Evolutionary conservation across 169 alveolate species (phyloP), one percentile per base, ranked within the genome.

Genomic region (Cryptosporidium sp.): DNA sequence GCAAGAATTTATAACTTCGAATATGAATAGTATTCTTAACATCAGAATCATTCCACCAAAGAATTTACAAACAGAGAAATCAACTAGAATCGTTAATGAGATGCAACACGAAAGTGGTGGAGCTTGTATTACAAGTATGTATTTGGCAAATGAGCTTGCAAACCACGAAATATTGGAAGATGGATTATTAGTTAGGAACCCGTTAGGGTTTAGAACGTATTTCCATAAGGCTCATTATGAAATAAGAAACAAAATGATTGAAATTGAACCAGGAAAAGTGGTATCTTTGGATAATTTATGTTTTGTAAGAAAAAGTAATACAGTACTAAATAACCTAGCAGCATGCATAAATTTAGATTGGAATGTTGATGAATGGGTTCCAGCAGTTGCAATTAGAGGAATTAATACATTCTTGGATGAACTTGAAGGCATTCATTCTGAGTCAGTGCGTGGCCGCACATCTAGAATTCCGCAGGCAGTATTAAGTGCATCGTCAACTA

Each of bases 41-140:
- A 65, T 80, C 1, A 80, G 89, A 62, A 67, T 80, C 16, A 62
- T 61, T 10, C 68, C 73, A 33, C 85, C 85, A 21, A 80, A 80
- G 37, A 45, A 67, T 37, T 21, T 80, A 12, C 73, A 65, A 80
- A 80, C 60, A 6, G 89, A 67, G 51, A 80, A 80, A 29, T 62
- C 89, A 26, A 80, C 60, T 31, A 65, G 18, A 14, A 80, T 80
- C 16, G 75, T 80, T 8, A 80, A 80, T 80, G 89, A 80, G 62
- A 62, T 80, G 75, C 69, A 80, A 44, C 89, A 80, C 26, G 89
- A 80, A 80, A 80, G 89, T 65, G 89, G 80, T n/a, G 89, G 89
- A 26, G 89, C 89, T 23, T 60, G 73, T 16, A 60, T 80, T 18
- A 80, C 89, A 3, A 80, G 89, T 65, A 80, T 80, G 89, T 80